phyloP scores from a whole-genome alignment of 768 basidiomycete species.

The Termitomyces sp. region DNA sequence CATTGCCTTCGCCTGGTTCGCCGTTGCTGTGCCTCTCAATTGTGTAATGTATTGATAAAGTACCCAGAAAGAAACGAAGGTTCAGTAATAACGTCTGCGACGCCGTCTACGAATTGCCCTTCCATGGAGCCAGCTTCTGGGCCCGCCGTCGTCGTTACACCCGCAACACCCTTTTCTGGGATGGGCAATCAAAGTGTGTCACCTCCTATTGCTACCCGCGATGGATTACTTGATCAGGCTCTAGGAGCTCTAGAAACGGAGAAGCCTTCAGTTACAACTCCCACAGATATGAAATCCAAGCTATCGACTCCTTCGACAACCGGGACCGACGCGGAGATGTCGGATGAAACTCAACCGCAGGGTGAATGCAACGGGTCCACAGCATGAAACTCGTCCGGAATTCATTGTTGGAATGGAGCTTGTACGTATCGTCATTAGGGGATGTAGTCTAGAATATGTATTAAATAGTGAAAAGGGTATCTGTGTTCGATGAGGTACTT shows the following conservation, averaged over 20 bases:
- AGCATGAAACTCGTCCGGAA: background rate
- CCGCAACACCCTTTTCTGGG: slow-evolving; percentile 2
- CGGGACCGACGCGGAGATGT: slow-evolving; percentile 15
- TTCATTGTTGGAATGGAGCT: background rate
- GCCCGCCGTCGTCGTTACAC: slow-evolving; percentile 4
- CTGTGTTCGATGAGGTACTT: slow-evolving; percentile 13
- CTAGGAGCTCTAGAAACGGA: slow-evolving; percentile 10
- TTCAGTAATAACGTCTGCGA: slow-evolving; percentile 6
- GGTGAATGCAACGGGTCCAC: background rate
- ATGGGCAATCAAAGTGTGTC: slow-evolving; percentile 3
- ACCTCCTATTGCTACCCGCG: slow-evolving; percentile 10
- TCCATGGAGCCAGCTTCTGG: slow-evolving; percentile 6
- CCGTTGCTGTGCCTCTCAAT: slow-evolving; percentile 3
- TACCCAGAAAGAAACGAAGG: slow-evolving; percentile 12
- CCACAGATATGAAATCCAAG: background rate
- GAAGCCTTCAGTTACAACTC: background rate
- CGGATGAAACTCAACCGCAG: slow-evolving; percentile 8
- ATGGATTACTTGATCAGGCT: slow-evolving; percentile 2
- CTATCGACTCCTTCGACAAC: background rate
- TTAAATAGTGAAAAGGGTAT: slow-evolving; percentile 8
- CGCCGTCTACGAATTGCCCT: slow-evolving; percentile 8
- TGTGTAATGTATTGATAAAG: slow-evolving; percentile 8
- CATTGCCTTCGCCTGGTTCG: slow-evolving; percentile 12
- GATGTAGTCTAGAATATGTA: slow-evolving; percentile 3
- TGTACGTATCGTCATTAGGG: background rate